A percentile compares a stretch with the other conserved stretches of the same genome.
These are phyloP conservation scores for Corylus avellana DNA, from an alignment of 306 rosid genomes.

Conservation along the genomic window DNA sequence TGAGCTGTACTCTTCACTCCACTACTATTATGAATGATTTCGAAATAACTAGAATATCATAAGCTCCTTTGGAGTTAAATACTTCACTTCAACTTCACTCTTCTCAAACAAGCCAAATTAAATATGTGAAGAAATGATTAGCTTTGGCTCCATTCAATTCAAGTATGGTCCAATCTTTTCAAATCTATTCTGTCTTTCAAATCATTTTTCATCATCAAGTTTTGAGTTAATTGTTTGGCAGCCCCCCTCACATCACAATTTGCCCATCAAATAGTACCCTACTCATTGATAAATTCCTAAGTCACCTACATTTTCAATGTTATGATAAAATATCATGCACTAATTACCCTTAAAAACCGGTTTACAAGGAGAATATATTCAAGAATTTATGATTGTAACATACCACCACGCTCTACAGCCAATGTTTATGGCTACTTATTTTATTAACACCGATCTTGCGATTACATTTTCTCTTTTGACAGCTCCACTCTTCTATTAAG, in stretches of 20 bases:
- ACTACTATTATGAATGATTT: conserved; percentile 27
- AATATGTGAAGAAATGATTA: not conserved
- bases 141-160: conserved; percentile 16
- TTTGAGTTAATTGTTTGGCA: not conserved
- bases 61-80: conserved; percentile 16
- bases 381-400: too few relatives aligned
- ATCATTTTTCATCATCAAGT: not conserved
- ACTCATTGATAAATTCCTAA: too few relatives aligned
- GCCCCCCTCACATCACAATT: not conserved
- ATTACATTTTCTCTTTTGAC: too few relatives aligned
- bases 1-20: conserved; percentile 28
- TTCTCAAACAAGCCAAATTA: conserved; percentile 1
- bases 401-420: too few relatives aligned
- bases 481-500: too few relatives aligned
- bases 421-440: too few relatives aligned
- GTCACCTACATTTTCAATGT: too few relatives aligned
- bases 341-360: too few relatives aligned
- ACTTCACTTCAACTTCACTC: conserved; percentile 31
- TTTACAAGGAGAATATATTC: too few relatives aligned
- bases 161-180: conserved; percentile 33
- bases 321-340: too few relatives aligned
- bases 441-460: too few relatives aligned
- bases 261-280: not conserved
- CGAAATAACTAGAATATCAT: conserved; percentile 12
- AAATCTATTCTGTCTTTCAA: not conserved